Percentiles rank a stretch among this genome's conserved stretches.
Conservation (phyloP, 192 early-diverging fungal genomes). For the Backusella mclennaniae region DNA sequence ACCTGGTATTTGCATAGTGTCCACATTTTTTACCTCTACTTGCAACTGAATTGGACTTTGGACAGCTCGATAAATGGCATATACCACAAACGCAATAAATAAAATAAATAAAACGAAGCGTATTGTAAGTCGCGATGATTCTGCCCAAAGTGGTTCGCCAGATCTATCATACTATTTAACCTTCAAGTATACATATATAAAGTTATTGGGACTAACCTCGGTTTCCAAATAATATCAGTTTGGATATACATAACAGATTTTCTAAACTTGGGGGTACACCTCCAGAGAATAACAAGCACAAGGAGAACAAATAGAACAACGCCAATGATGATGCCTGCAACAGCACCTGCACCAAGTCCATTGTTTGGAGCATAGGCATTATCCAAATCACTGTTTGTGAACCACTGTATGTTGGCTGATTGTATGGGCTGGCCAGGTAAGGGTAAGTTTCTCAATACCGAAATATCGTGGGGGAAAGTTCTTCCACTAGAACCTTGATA, state of each 20-base stretch:
- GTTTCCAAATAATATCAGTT: slow-evolving; percentile 6
- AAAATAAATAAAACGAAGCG: background rate
- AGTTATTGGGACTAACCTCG: background rate
- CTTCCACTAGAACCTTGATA: background rate
- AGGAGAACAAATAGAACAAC: background rate
- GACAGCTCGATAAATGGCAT: background rate
- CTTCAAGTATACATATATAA: background rate
- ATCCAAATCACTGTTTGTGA: background rate
- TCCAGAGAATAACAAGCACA: background rate
- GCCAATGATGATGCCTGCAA: background rate
- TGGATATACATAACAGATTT: background rate
- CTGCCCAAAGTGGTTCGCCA: slow-evolving; percentile 23
- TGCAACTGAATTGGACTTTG: background rate
- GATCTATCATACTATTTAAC: background rate
- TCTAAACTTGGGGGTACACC: background rate
- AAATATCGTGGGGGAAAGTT: background rate
- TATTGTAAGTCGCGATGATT: background rate
- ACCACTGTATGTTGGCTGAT: background rate
- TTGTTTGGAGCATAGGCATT: background rate
- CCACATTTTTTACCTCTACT: background rate
- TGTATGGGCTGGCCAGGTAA: background rate
- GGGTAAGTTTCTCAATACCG: background rate
- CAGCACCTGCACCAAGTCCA: background rate
- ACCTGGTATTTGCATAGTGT: background rate
- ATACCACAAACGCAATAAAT: slow-evolving; percentile 7